Evolutionary conservation across 768 basidiomycete species (phyloP).

Genomic region (Naganishia antarctica): DNA sequence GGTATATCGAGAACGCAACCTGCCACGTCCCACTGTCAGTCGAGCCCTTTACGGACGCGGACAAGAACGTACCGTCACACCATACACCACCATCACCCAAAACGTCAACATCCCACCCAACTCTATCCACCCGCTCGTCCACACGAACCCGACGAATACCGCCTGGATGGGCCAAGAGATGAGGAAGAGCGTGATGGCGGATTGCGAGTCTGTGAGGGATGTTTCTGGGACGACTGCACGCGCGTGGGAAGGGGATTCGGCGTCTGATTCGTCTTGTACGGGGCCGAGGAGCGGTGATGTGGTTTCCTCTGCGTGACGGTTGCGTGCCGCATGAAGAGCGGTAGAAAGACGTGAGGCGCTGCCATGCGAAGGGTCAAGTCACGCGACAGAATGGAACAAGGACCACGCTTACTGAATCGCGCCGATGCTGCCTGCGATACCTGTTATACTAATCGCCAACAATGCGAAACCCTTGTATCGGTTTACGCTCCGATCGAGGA

Average conservation of each 20-base stretch:
- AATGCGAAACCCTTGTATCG: conserved; percentile 82
- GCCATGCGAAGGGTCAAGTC: not conserved
- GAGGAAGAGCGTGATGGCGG: conserved; percentile 58
- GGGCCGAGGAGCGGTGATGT: not conserved
- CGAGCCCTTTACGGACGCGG: too few relatives aligned
- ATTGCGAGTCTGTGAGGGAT: conserved; percentile 21
- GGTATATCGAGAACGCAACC: conserved; percentile 65
- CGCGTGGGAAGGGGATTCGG: too few relatives aligned
- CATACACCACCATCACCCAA: conserved; percentile 67
- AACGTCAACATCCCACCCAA: conserved; percentile 65
- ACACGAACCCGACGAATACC: conserved; percentile 65
- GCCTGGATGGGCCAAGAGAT: conserved; percentile 77
- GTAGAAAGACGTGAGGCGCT: conserved; percentile 86
- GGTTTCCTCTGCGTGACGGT: not conserved
- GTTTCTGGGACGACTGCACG: too few relatives aligned
- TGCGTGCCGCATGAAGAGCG: conserved; percentile 57
- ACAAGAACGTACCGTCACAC: conserved; percentile 70
- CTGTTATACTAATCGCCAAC: conserved; percentile 80
- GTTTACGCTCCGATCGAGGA: conserved; percentile 82
- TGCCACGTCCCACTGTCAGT: conserved; percentile 49
- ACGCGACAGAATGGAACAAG: not conserved
- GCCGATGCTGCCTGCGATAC: conserved; percentile 84
- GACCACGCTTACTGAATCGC: conserved; percentile 57
- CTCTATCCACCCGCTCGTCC: conserved; percentile 69
- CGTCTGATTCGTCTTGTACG: not conserved